A percentile compares a stretch with the other conserved stretches of the same genome.
Conservation (phyloP, 192 early-diverging fungal species). For the Linnemannia schmuckeri region DNA sequence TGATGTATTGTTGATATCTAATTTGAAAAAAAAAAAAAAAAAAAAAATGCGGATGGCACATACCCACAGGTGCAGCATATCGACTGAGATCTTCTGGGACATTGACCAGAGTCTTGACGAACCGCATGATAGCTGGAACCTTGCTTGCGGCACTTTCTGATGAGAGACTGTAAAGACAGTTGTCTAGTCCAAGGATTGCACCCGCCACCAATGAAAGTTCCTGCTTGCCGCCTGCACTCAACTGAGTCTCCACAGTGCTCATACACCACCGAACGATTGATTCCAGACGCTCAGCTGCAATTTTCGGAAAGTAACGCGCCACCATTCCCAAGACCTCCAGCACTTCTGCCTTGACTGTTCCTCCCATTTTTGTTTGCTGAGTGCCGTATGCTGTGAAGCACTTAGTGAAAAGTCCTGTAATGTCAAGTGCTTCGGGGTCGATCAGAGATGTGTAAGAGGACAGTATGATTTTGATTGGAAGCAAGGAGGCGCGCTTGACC, state of each 20-base stretch:
- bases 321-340: constrained; percentile 61
- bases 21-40: neutral
- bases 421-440: constrained; percentile 50
- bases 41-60: neutral
- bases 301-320: constrained; percentile 49
- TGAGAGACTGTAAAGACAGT: constrained; percentile 36
- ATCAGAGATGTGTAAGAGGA: constrained; percentile 36
- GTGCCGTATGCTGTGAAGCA: constrained; percentile 36
- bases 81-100: constrained; percentile 58
- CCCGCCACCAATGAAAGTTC: constrained; percentile 42
- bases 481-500: constrained; percentile 52
- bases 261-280: constrained; percentile 53
- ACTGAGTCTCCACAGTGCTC: constrained; percentile 41
- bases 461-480: constrained; percentile 56
- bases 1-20: neutral
- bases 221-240: constrained; percentile 39
- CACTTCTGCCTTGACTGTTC: constrained; percentile 58
- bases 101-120: constrained; percentile 49
- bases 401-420: constrained; percentile 33
- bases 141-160: constrained; percentile 30
- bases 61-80: constrained; percentile 57
- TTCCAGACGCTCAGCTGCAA: constrained; percentile 3
- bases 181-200: constrained; percentile 51
- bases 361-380: constrained; percentile 36
- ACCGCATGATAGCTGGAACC: constrained; percentile 29